Evolutionary conservation across 805 yeast genomes (phyloP).

Genomic region (Yarrowia sp.): DNA sequence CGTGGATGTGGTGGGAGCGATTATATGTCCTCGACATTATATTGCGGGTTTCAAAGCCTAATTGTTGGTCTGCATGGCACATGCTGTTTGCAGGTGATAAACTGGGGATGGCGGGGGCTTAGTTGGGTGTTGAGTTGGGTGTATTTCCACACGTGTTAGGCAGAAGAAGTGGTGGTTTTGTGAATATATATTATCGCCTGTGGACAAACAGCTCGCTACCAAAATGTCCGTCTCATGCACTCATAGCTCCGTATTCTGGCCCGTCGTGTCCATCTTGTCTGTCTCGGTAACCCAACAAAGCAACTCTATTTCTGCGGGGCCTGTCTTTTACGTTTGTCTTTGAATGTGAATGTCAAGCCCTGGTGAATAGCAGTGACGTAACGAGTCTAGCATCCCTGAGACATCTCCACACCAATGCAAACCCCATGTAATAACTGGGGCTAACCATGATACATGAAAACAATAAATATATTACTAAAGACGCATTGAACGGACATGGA

Average conservation of each 20-base stretch:
- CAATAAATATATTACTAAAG: too few relatives aligned
- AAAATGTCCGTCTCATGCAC: too few relatives aligned
- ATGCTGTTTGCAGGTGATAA: constrained; percentile 4
- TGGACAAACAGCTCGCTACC: too few relatives aligned
- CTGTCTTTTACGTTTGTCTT: neutral
- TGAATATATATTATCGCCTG: too few relatives aligned
- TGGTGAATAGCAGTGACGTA: neutral
- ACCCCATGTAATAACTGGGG: too few relatives aligned
- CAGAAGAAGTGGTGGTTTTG: too few relatives aligned
- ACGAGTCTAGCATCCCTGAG: neutral
- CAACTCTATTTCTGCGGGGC: constrained; percentile 11
- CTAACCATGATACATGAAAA: too few relatives aligned
- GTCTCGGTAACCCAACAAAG: constrained; percentile 20
- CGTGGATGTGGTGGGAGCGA: neutral
- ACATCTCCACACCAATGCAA: neutral
- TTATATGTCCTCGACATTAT: constrained; percentile 11
- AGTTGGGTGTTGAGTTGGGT: neutral
- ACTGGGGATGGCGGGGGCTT: neutral
- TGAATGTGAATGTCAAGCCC: constrained; percentile 18
- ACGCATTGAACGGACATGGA: too few relatives aligned
- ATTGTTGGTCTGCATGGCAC: neutral
- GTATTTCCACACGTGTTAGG: too few relatives aligned
- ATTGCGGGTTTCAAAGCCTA: constrained; percentile 10
- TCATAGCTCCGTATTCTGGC: too few relatives aligned
- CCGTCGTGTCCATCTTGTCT: neutral